Evolutionary conservation across 495 filamentous ascomycete species (phyloP).

Genomic region (Talaromyces trachyspermus): DNA sequence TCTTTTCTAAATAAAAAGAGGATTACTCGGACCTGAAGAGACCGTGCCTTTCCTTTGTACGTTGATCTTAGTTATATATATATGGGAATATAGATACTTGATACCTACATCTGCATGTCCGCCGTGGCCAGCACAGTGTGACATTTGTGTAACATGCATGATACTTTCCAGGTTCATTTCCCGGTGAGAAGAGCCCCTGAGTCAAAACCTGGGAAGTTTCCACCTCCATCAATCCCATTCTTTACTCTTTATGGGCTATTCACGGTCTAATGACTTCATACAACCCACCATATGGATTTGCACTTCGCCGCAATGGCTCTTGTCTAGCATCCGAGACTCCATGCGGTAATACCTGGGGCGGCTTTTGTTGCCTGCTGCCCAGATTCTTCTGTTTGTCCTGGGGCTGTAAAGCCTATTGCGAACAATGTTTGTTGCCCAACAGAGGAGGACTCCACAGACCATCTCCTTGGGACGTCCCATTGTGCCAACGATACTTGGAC

Average conservation of each 20-base stretch:
- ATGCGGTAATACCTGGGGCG: slow-evolving; percentile 12
- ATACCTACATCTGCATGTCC: too few relatives aligned
- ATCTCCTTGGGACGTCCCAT: slow-evolving; percentile 8
- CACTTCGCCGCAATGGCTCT: slow-evolving; percentile 13
- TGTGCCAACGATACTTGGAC: slow-evolving; percentile 8
- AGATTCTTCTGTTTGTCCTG: slow-evolving; percentile 8
- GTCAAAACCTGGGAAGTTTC: too few relatives aligned
- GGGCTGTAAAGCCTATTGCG: not conserved
- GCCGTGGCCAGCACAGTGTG: too few relatives aligned
- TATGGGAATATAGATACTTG: too few relatives aligned
- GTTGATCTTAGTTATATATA: too few relatives aligned
- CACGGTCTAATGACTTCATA: not conserved
- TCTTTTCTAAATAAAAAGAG: not conserved
- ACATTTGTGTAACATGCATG: too few relatives aligned
- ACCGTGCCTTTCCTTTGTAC: too few relatives aligned
- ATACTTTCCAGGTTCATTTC: too few relatives aligned
- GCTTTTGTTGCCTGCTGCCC: slow-evolving; percentile 15
- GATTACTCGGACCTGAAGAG: too few relatives aligned
- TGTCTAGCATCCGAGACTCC: slow-evolving; percentile 10
- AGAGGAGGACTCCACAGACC: slow-evolving; percentile 7
- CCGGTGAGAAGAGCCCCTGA: too few relatives aligned
- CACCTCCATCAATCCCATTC: too few relatives aligned
- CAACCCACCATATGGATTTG: slow-evolving; percentile 9
- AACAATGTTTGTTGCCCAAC: slow-evolving; percentile 16
- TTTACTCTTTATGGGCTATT: not conserved